phyloP scores from a whole-genome alignment of 1,284 basidiomycete genomes.

The Cutaneotrichosporon sp. region DNA sequence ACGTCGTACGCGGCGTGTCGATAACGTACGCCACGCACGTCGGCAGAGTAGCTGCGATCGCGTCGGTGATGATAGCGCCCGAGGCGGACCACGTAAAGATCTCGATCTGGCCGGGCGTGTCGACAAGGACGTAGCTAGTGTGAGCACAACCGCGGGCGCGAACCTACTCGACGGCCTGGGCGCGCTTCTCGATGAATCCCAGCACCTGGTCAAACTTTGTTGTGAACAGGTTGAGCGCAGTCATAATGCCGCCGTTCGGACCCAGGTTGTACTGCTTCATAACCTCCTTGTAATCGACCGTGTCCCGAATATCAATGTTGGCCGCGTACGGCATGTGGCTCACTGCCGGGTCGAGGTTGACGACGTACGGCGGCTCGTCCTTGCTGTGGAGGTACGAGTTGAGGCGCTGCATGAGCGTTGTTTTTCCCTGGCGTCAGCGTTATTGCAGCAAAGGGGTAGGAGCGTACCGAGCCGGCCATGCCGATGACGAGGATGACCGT shows the following conservation, averaged over 20 bases:
- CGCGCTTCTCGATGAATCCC: constrained; percentile 82
- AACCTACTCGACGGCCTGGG: constrained; percentile 76
- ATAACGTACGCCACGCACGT: constrained; percentile 95
- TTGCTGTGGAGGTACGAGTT: constrained; percentile 73
- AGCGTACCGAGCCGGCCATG: constrained; percentile 48
- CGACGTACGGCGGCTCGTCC: constrained; percentile 74
- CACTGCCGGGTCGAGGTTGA: constrained; percentile 97
- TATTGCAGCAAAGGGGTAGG: background rate
- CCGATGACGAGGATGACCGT: constrained; percentile 74
- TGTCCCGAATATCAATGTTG: constrained; percentile 97
- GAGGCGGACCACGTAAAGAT: constrained; percentile 99
- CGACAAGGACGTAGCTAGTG: constrained; percentile 79
- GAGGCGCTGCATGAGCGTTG: constrained; percentile 89
- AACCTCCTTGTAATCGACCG: constrained; percentile 93
- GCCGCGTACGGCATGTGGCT: constrained; percentile 83
- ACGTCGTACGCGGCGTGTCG: constrained; percentile 90
- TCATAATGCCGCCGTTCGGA: constrained; percentile 96
- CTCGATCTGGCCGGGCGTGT: constrained; percentile 99
- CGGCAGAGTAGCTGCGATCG: constrained; percentile 87
- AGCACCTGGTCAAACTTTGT: constrained; percentile 99
- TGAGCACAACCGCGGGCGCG: background rate
- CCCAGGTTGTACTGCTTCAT: constrained; percentile 99
- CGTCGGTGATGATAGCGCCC: constrained; percentile 96
- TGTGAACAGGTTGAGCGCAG: constrained; percentile 94
- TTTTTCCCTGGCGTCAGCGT: constrained; percentile 67